Percentiles rank a stretch among this genome's conserved stretches.
Conservation (phyloP, 129 eudicot genomes). For the Deinandra increscens region DNA sequence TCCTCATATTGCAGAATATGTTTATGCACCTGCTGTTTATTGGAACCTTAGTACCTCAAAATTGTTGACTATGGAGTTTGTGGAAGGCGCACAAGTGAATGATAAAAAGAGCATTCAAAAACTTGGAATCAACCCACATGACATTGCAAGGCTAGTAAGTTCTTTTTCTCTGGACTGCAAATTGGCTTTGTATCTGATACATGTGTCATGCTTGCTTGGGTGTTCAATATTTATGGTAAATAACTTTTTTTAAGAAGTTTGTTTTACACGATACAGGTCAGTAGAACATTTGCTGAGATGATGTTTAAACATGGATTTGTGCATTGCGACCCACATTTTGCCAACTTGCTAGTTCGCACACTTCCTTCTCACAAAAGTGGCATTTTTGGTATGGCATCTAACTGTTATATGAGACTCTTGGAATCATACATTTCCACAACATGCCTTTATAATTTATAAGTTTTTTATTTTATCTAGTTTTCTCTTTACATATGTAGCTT, state of each 20-base stretch:
- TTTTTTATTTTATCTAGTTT: slow-evolving; percentile 20
- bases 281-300: slow-evolving; percentile 92
- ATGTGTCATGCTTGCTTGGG: slow-evolving; percentile 20
- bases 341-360: slow-evolving; percentile 76
- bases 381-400: slow-evolving; percentile 54
- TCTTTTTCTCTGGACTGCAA: slow-evolving; percentile 17
- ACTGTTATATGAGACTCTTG: background rate
- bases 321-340: slow-evolving; percentile 97
- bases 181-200: background rate
- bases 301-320: slow-evolving; percentile 98
- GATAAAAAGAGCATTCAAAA: slow-evolving; percentile 55
- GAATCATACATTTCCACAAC: background rate
- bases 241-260: background rate
- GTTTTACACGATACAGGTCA: slow-evolving; percentile 48
- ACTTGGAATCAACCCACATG: slow-evolving; percentile 64
- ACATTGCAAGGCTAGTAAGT: slow-evolving; percentile 77
- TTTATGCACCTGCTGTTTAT: slow-evolving; percentile 66
- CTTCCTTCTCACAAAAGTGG: slow-evolving; percentile 51
- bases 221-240: background rate
- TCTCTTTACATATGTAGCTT: slow-evolving; percentile 6
- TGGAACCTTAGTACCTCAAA: slow-evolving; percentile 86
- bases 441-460: background rate
- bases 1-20: slow-evolving; percentile 82
- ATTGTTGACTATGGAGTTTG: slow-evolving; percentile 85
- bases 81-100: slow-evolving; percentile 78